These are phyloP conservation scores for Malus domestica DNA, from an alignment of 306 rosid species.

Conservation along the genomic window DNA sequence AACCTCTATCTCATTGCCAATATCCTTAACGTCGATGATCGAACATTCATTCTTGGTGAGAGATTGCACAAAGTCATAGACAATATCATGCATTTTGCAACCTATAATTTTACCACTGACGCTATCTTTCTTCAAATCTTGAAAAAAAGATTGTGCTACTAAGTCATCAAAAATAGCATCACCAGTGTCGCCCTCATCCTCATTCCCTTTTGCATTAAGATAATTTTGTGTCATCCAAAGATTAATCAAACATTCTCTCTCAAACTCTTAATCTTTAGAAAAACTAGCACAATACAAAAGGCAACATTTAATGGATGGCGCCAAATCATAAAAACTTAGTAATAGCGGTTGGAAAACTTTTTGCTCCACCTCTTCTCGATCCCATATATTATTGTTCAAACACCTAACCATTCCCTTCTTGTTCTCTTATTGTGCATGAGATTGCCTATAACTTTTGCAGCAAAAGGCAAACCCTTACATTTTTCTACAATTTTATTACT, in stretches of 20 bases:
- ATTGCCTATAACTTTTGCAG: not conserved
- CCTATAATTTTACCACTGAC: no score
- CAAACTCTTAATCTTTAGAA: no score
- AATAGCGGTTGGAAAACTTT: no score
- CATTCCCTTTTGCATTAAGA: not conserved
- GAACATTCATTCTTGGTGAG: no score
- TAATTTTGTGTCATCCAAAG: not conserved
- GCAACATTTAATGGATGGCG: no score
- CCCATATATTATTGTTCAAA: conserved; percentile 3
- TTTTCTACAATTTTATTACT: not conserved
- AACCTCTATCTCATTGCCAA: not conserved
- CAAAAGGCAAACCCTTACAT: not conserved
- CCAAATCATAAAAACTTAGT: no score
- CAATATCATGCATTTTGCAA: no score
- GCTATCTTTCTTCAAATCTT: not conserved
- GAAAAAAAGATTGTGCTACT: not conserved
- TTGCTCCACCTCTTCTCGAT: no score
- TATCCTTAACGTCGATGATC: not conserved
- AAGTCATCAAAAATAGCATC: not conserved
- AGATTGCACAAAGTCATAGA: no score
- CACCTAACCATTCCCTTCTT: not conserved
- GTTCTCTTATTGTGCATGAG: not conserved
- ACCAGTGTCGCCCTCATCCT: not conserved
- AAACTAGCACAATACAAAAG: no score
- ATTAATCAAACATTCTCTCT: not conserved